Base-by-base conservation (phyloP, 1,139 yeast genomes). In the Sugiyamaella japonica region DNA sequence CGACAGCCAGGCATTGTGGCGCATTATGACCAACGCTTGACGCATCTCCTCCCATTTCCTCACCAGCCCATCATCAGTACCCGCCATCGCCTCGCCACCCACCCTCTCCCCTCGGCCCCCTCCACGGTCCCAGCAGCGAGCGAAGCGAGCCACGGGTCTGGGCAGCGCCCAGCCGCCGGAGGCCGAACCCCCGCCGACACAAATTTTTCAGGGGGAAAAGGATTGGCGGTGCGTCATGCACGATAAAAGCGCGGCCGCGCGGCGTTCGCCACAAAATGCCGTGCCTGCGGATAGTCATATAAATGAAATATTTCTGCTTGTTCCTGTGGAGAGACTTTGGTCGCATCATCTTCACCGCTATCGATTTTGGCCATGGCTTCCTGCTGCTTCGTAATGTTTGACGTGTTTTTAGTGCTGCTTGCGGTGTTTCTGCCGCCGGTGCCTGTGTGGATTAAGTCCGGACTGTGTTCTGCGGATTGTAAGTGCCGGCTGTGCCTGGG, bases 361-460 rank as follows among this genome's bases (percentile, higher is more conserved):
- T n/a, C 12, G 20, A 12, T 29, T 5, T 25, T 29, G n/a, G 7
- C 34, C 34, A 54, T 54, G 57, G 55, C 55, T 8, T 50, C 54
- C 31, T 56, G 56, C n/a, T 56, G 60, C 38, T 59, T 59, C 45
- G 60, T 62, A 12, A 60, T 66, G 56, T 57, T 61, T 44, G 96
- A 89, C 71, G 85, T 93, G 86, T 76, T 89, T 61, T 73, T 88
- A 61, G 95, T 89, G 25, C 76, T 89, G 52, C 69, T 89, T 55
- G 91, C 95, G n/a, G 79, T 89, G 59, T 82, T 89, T 66, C 66
- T 88, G 51, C 97, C 97, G 4, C 95, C 95, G 4, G 73, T 89
- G 34, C 91, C 96, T 9, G 96, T 89, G 29, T 79, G 85, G 60
- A 72, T 89, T 61, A 88, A 88, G 70, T 76, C 90, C 60, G 96